These are phyloP conservation scores for Suhomyces bokatorum DNA, from an alignment of 1,139 yeast genomes.

Conservation along the genomic window DNA sequence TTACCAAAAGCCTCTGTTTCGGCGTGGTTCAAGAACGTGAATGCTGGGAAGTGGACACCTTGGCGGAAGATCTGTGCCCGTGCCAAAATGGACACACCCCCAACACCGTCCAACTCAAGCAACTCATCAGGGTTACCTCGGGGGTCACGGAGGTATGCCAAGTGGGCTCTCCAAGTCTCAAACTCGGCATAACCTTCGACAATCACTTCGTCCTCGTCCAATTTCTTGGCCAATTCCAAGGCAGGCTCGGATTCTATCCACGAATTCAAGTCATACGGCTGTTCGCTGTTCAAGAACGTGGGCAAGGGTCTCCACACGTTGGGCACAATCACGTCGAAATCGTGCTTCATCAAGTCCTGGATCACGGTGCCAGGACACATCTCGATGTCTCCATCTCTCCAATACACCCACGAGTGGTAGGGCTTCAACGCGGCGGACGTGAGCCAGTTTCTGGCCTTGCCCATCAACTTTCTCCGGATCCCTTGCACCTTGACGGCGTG, in stretches of 20 bases:
- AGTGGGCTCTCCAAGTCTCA: conserved; percentile 84
- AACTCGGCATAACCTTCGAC: conserved; percentile 91
- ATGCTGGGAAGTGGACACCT: conserved; percentile 88
- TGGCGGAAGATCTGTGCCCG: conserved; percentile 78
- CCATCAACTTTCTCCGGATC: conserved; percentile 83
- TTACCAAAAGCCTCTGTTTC: conserved; percentile 93
- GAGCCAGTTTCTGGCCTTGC: conserved; percentile 87
- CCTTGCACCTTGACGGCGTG: conserved; percentile 92
- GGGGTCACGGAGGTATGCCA: conserved; percentile 69
- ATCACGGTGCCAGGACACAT: conserved; percentile 78
- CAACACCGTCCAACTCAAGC: conserved; percentile 81
- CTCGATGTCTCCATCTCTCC: conserved; percentile 92
- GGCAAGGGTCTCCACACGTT: conserved; percentile 91
- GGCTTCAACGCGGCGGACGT: conserved; percentile 75
- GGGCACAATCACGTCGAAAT: conserved; percentile 83
- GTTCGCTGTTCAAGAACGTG: conserved; percentile 71
- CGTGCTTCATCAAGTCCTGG: conserved; percentile 71
- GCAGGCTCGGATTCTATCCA: conserved; percentile 84
- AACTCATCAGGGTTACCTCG: conserved; percentile 66
- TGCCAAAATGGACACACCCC: conserved; percentile 85
- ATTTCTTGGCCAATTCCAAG: conserved; percentile 59
- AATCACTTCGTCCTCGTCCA: conserved; percentile 81
- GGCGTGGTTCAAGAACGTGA: conserved; percentile 85
- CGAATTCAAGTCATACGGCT: conserved; percentile 83
- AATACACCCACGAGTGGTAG: conserved; percentile 90